These are phyloP conservation scores for Dactylonectria estremocensis DNA, from an alignment of 2,329 filamentous ascomycete genomes.

Conservation along the genomic window DNA sequence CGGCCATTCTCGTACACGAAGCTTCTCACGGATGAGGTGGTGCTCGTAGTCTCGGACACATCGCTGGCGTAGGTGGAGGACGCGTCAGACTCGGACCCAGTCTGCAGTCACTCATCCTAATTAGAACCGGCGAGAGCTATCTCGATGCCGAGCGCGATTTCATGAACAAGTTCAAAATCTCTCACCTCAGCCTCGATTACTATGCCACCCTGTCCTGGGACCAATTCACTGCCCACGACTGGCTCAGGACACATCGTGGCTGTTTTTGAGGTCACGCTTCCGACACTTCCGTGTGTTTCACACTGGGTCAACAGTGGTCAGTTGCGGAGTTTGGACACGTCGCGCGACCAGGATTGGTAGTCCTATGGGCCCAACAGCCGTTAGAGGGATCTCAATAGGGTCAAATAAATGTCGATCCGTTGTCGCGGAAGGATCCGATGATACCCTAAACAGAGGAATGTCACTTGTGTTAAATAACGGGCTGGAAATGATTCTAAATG, in stretches of 20 bases:
- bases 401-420: background rate
- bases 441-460: background rate
- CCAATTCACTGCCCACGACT: background rate
- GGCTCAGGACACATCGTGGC: background rate
- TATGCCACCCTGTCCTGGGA: background rate
- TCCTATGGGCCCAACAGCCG: background rate
- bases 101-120: background rate
- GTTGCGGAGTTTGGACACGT: background rate
- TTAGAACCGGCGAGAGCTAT: background rate
- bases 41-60: constrained; percentile 41
- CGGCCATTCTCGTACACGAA: constrained; percentile 58
- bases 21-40: constrained; percentile 51
- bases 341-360: background rate
- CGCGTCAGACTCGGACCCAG: constrained; percentile 25
- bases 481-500: background rate
- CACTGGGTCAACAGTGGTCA: background rate
- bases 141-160: background rate
- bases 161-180: background rate
- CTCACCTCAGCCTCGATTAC: constrained; percentile 20
- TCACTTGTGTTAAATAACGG: background rate
- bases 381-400: background rate
- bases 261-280: background rate
- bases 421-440: background rate
- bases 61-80: constrained; percentile 42
- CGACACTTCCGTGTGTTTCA: background rate